phyloP scores from a whole-genome alignment of 1,139 yeast genomes.

The Lodderomyces margitis region DNA sequence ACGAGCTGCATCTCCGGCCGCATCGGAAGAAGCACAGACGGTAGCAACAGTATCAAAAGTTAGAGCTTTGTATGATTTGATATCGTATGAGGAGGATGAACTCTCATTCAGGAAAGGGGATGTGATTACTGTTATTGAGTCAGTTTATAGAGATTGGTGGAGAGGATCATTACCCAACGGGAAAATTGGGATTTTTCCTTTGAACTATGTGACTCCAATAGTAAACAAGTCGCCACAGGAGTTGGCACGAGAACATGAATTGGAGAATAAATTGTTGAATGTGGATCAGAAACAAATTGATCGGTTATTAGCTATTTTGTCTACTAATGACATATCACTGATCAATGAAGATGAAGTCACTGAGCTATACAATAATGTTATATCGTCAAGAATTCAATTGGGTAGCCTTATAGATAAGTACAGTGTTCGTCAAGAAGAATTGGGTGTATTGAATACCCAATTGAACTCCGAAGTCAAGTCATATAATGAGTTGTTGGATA shows the following conservation, averaged over 20 bases:
- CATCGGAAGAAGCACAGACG: constrained; percentile 24
- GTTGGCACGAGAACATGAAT: constrained; percentile 27
- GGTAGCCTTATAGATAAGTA: constrained; percentile 75
- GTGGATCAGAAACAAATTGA: constrained; percentile 55
- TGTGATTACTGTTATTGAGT: constrained; percentile 78
- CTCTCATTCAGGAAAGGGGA: constrained; percentile 73
- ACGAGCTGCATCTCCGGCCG: constrained; percentile 8
- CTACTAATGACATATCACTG: constrained; percentile 30
- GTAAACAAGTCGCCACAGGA: constrained; percentile 61
- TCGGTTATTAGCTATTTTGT: constrained; percentile 57
- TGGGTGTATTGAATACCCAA: constrained; percentile 66
- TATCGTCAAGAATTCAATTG: constrained; percentile 71
- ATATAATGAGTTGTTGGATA: constrained; percentile 70
- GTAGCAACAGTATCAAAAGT: constrained; percentile 64
- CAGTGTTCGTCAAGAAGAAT: constrained; percentile 70
- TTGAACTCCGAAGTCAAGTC: constrained; percentile 63
- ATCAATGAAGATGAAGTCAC: constrained; percentile 43
- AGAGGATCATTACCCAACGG: constrained; percentile 79
- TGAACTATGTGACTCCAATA: constrained; percentile 84
- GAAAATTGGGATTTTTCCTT: constrained; percentile 84
- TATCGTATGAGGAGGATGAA: constrained; percentile 69
- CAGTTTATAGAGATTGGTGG: constrained; percentile 96
- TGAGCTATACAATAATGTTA: constrained; percentile 62
- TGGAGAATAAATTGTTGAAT: constrained; percentile 29
- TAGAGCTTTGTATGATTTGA: constrained; percentile 79